Base-by-base conservation (phyloP, 345 rosid species). In the Excoecaria agallocha region DNA sequence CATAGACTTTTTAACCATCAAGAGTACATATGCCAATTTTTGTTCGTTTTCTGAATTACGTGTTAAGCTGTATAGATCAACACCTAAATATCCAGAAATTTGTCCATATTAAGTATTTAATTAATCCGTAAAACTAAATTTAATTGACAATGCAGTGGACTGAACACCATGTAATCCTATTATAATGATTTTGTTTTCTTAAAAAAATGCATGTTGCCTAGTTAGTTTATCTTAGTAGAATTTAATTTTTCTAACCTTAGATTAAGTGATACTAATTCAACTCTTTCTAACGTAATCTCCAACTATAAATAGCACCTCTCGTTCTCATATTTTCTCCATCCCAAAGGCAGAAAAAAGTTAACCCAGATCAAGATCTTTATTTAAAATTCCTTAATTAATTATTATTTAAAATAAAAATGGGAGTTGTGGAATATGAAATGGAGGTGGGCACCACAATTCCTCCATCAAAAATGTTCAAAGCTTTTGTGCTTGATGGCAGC, bases 381-480 rank as follows among this genome's bases (percentile, higher is more conserved):
- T n/a, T n/a, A n/a, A 43, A 43, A 1, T 43, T 43, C 8, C 43
- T 41, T 41, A 41, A 41, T 41, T 41, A 3, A 3, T 3, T 41
- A 4, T 41, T 41, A 41, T 43, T 43, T 43, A 6, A 4, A 4
- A 1, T 43, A 43, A 43, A 13, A 52, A 83, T 81, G 84, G 78
- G 76, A 13, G 78, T 73, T 43, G 2, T 75, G 66, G 65, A 82
- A 35, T 63, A 64, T 46, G 80, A 80, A 61, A 30, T 50, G 15
- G 85, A 84, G 63, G 64, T 80, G 48, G 22, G 39, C 35, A 38
- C 73, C 15, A 2, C 80, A 3, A 20, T 87, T 41, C 76, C 87
- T 0, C 78, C 83, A 0, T 64, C 77, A 24, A 85, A 61, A 70
- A 5, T 81, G 74, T 84, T 84, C 85, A 77, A 82, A 75, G 82